A percentile compares a stretch with the other conserved stretches of the same genome.
These are phyloP conservation scores for Lodderomyces parapsilosis DNA, from an alignment of 1,139 yeast species.

Conservation along the genomic window DNA sequence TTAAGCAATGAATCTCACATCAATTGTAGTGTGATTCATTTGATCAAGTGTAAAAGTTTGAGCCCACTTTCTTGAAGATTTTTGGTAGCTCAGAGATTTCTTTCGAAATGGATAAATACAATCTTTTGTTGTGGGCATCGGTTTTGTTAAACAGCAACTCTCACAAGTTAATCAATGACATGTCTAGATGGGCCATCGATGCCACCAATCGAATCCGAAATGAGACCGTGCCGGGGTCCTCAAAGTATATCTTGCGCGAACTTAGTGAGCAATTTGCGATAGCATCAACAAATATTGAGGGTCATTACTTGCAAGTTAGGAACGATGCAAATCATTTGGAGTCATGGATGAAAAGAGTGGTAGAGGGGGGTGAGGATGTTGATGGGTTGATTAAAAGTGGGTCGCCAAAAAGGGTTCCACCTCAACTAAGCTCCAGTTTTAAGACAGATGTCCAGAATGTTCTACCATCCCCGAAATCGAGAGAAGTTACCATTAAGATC, in stretches of 20 bases:
- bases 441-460: neutral
- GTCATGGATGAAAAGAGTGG: constrained; percentile 22
- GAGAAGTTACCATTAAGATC: neutral
- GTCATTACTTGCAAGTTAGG: constrained; percentile 14
- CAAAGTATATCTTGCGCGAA: constrained; percentile 38
- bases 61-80: too few relatives aligned
- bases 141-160: neutral
- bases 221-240: constrained; percentile 38
- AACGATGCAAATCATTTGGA: constrained; percentile 21
- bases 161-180: neutral
- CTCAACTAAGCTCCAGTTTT: neutral
- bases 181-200: constrained; percentile 29
- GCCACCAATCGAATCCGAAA: constrained; percentile 27
- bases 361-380: constrained; percentile 7
- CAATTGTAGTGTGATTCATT: too few relatives aligned
- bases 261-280: constrained; percentile 27
- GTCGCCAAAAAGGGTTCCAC: neutral
- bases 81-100: too few relatives aligned
- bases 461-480: constrained; percentile 1
- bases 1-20: too few relatives aligned
- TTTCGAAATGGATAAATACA: too few relatives aligned
- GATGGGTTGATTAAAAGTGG: neutral
- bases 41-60: too few relatives aligned
- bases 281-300: constrained; percentile 25
- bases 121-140: neutral